These are phyloP conservation scores for Westerdykella aurantiaca DNA, from an alignment of 2,329 filamentous ascomycete genomes.

Conservation along the genomic window DNA sequence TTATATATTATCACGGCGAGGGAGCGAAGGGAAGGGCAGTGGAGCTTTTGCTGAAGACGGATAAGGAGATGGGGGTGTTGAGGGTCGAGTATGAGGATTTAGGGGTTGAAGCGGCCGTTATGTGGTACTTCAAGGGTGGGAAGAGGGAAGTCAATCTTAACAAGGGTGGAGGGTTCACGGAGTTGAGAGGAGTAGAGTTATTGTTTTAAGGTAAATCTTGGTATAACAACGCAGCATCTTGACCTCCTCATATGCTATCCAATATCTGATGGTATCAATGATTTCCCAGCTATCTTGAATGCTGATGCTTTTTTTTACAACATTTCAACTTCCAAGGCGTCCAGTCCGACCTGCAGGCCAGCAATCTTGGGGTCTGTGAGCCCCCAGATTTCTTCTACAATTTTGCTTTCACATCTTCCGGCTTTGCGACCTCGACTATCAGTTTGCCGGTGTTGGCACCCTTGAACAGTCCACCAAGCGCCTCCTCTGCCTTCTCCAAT, in stretches of 20 bases:
- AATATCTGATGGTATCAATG: too few species aligned
- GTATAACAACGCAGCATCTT: too few species aligned
- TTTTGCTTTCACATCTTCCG: constrained; percentile 37
- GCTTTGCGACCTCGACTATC: constrained; percentile 35
- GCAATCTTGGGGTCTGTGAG: too few species aligned
- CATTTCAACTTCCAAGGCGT: too few species aligned
- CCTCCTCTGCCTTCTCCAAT: constrained; percentile 57
- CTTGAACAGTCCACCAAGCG: constrained; percentile 58
- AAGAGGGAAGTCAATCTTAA: constrained; percentile 6
- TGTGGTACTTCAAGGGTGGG: constrained; percentile 11
- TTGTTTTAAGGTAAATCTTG: constrained; percentile 4
- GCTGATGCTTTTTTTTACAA: too few species aligned
- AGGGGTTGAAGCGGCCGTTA: constrained; percentile 9
- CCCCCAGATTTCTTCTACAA: constrained; percentile 1
- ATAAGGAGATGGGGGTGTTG: constrained; percentile 6
- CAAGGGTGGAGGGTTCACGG: constrained; percentile 5
- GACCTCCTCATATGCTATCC: too few species aligned
- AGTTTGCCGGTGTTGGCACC: constrained; percentile 65
- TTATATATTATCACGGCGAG: constrained; percentile 22
- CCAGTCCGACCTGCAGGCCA: too few species aligned
- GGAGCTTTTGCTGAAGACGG: constrained; percentile 8
- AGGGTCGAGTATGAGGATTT: constrained; percentile 14
- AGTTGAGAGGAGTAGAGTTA: constrained; percentile 4
- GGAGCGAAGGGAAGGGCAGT: constrained; percentile 6
- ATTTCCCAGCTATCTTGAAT: too few species aligned